Evolutionary conservation across 371 early-diverging fungal genomes (phyloP), one percentile per base, ranked within the genome.

Genomic region (Funneliformis caledonium): DNA sequence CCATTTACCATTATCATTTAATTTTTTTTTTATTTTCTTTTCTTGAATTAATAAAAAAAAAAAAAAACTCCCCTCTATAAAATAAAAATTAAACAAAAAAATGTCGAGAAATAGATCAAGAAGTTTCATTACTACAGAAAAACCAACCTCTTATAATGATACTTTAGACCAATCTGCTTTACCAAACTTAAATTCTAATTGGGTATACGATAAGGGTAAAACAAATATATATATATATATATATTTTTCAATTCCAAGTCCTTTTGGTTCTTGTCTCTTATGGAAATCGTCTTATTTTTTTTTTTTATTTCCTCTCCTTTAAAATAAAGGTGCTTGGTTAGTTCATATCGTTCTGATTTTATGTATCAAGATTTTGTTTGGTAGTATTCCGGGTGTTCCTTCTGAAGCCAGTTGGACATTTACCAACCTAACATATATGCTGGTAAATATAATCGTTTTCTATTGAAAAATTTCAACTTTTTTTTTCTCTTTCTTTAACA

Each of bases 321-420:
- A 26, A 16, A 72, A 37, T 75, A 45, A 37, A 95, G 98, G 99
- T 56, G 94, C 97, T 22, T 98, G 98, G 97, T 87, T 93, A 37
- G 94, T 96, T 31, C 93, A 95, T 80, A 85, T 97, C 26, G 87
- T 95, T 81, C 83, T 97, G 37, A 90, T 97, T 62, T 84, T 95
- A 7, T 83, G 88, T n/a, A 86, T 97, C 76, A 93, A 96, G 86
- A 84, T 96, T n/a, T 83, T 95, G 26, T 93, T 95, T 78, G 92
- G 94, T 48, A 89, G 93, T 69, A 91, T 98, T 83, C 99, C 99
- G 4, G 94, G 94, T 80, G 92, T 97, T 60, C 91, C 95, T 22
- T 88, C 93, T 10, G 98, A 97, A 86, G 91, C 96, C 37, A 93
- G 96, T 76, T 98, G 99, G 99, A 97, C 98, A 12, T 84, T 97